Base-by-base conservation (phyloP, 108 stramenopile species). In the Cyclotella distinguenda region DNA sequence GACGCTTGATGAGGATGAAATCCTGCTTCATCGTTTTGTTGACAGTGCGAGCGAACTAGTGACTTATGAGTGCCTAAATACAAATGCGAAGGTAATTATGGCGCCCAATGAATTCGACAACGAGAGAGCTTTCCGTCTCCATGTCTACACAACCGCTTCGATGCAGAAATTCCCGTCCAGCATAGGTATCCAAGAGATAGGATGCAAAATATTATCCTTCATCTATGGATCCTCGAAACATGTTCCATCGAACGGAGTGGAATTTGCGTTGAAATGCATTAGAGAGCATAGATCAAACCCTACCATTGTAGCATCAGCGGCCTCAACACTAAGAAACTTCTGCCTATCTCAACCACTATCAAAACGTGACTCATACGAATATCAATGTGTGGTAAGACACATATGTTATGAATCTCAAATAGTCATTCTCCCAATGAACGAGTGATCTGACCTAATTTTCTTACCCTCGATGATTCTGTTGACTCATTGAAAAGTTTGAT, bases 161-260 rank as follows among this genome's bases (percentile, higher is more conserved):
- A 62, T 75, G 53, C 36, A 56, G 28, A 54, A 46, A n/a, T 68
- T 75, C 52, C 54, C 64, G 4, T 33, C 28, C 1, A 55, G 26
- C 38, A 46, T 25, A 12, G 46, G 38, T n/a, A 38, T 75, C 22
- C 74, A 67, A 16, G 60, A 42, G 21, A 43, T 26, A 11, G 72
- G 64, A 47, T 60, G 48, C 33, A 74, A 65, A 42, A 32, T 66
- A 19, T 57, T 74, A 34, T 50, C 72, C 36, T 60, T 32, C 40
- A 23, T 74, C 2, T 65, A 50, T 47, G 49, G 57, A 49, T 38
- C 35, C 33, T 26, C 18, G 22, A 33, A 6, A 2, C 23, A 47
- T 53, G 4, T n/a, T 6, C 25, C 28, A 11, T 38, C n/a, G 28
- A 18, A 31, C 15, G 33, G 50, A 6, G 28, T 72, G 15, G 72